A percentile compares a stretch with the other conserved stretches of the same genome.
These are phyloP conservation scores for Ophiocordyceps camponoti-saundersi DNA, from an alignment of 2,329 filamentous ascomycete species.

Conservation along the genomic window DNA sequence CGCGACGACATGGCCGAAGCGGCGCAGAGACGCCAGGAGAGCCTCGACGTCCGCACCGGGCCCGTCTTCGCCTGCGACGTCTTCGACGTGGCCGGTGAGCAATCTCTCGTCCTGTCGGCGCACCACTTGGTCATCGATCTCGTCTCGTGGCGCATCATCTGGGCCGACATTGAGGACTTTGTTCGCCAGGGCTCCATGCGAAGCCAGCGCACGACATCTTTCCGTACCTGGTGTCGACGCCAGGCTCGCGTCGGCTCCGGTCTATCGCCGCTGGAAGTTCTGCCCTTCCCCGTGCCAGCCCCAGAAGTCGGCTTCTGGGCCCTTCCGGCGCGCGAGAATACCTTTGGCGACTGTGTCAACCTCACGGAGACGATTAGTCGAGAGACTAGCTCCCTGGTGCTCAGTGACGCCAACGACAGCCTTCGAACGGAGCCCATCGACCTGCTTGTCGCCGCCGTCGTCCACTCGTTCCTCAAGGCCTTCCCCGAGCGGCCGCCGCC, in stretches of 20 bases:
- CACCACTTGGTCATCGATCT: conserved; percentile 19
- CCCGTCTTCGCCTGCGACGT: conserved; percentile 7
- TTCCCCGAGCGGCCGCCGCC: conserved; percentile 18
- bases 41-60: conserved; percentile 4
- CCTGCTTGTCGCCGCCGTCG: conserved; percentile 16
- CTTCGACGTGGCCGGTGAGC: conserved; percentile 3
- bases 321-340: conserved; percentile 1
- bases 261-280: conserved; percentile 1
- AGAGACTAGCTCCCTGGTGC: background rate
- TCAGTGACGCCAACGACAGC: conserved; percentile 11
- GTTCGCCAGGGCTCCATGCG: conserved; percentile 1
- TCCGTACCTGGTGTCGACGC: conserved; percentile 16
- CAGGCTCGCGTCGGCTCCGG: conserved; percentile 1
- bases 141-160: conserved; percentile 28
- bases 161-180: conserved; percentile 4
- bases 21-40: conserved; percentile 1
- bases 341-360: conserved; percentile 1
- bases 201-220: conserved; percentile 8
- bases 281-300: conserved; percentile 1
- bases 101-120: conserved; percentile 2
- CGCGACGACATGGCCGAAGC: background rate
- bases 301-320: conserved; percentile 8
- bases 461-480: conserved; percentile 14
- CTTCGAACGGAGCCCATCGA: conserved; percentile 20
- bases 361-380: conserved; percentile 3